Base-by-base conservation (phyloP, 2,329 filamentous ascomycete species). In the Scedosporium boydii region DNA sequence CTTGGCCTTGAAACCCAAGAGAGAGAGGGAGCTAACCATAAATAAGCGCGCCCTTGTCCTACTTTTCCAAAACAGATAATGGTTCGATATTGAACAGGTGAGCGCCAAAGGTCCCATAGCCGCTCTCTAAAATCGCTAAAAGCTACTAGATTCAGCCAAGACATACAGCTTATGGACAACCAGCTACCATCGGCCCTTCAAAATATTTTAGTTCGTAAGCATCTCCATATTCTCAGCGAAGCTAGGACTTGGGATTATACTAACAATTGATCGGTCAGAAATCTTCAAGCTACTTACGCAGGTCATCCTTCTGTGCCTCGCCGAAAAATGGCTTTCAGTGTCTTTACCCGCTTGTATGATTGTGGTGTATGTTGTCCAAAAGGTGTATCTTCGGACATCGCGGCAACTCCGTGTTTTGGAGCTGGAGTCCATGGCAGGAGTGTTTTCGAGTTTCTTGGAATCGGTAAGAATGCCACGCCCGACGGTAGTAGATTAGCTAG, bases 341-440 rank as follows among this genome's bases (percentile, higher is more conserved):
- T 74, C 74, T 0, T 71, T 84, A 12, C 82, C 82, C 0, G 59
- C 77, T 6, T 66, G 64, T 6, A 14, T 66, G 1, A 16, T 66
- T 23, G 63, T 64, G 7, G 63, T 70, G 3, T 72, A 69, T 46
- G 48, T 68, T n/a, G 53, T 73, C 3, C 69, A 71, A 48, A 66
- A 65, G 6, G 55, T 68, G 23, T 70, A 70, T 26, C 73, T 86
- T 0, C 75, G 78, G 5, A 85, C 82, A 0, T 84, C 82, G 0
- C 77, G 82, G 0, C 83, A 85, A 65, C 71, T 86, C 2, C 79
- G 82, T 44, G 75, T 81, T 12, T 68, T 85, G 29, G 83, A 85
- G 58, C 73, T 86, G 0, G 81, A 85, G 65, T 76, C 81, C 0
- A 79, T 79, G 58, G 75, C 82, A 0, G 77, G 76, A 0, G 71